These are phyloP conservation scores for Dryas drummondii DNA, from an alignment of 306 rosid genomes.

Conservation along the genomic window DNA sequence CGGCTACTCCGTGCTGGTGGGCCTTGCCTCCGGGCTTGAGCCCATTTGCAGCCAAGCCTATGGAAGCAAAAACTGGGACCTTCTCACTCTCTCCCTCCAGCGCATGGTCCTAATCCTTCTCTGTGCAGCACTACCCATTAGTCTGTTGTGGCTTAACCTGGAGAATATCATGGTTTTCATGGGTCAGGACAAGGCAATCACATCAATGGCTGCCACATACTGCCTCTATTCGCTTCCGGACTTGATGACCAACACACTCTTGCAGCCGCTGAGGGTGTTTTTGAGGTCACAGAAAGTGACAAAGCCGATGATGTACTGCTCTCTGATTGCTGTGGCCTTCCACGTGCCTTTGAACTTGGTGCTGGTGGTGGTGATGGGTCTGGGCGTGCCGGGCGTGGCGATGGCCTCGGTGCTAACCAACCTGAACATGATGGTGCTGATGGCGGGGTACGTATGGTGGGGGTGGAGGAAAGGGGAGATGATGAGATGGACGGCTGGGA, in stretches of 20 bases:
- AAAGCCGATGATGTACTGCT: constrained; percentile 84
- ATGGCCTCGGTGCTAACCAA: constrained; percentile 85
- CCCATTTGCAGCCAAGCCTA: constrained; percentile 90
- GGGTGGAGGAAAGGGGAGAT: constrained; percentile 35
- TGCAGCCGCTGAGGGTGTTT: constrained; percentile 77
- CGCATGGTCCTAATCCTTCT: constrained; percentile 80
- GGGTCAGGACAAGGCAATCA: constrained; percentile 73
- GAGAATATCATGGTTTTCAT: constrained; percentile 64
- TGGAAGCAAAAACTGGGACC: constrained; percentile 77
- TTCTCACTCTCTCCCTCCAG: constrained; percentile 67
- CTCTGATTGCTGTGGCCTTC: constrained; percentile 61
- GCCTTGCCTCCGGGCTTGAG: constrained; percentile 89
- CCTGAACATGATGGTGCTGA: constrained; percentile 64
- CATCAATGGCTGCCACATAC: constrained; percentile 65
- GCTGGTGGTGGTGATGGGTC: constrained; percentile 47
- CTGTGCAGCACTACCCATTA: constrained; percentile 65
- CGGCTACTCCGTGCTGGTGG: constrained; percentile 89
- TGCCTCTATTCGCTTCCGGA: constrained; percentile 83
- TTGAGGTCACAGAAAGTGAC: constrained; percentile 77
- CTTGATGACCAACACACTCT: constrained; percentile 61
- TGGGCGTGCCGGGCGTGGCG: constrained; percentile 85
- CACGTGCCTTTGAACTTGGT: constrained; percentile 72
- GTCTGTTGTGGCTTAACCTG: constrained; percentile 68
- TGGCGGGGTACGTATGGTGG: constrained; percentile 61
- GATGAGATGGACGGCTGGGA: constrained; percentile 46